Evolutionary conservation across 2,329 filamentous ascomycete species (phyloP).

Genomic region (Fusarium scirpi): DNA sequence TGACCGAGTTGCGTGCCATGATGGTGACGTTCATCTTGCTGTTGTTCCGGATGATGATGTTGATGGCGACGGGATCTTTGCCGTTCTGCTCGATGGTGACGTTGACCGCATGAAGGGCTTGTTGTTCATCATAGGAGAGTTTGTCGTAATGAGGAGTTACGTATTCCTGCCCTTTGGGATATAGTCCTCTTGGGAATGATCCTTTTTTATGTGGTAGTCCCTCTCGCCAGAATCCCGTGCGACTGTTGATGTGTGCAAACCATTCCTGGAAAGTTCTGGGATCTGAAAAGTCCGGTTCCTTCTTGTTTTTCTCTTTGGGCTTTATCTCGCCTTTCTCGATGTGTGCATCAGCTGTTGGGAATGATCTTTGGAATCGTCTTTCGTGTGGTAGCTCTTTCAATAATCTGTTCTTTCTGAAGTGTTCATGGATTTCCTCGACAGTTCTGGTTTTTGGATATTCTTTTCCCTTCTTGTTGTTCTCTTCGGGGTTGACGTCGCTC

Average conservation of each 20-base stretch:
- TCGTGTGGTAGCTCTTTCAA: background rate
- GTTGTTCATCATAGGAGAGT: background rate
- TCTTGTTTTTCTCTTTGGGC: no score
- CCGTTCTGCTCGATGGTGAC: background rate
- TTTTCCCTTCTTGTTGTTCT: background rate
- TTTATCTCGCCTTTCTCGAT: no score
- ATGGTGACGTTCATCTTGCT: conserved; percentile 1
- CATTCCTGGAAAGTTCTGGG: no score
- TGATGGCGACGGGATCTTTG: conserved; percentile 2
- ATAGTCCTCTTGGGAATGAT: no score
- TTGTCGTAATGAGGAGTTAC: background rate
- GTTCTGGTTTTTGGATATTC: background rate
- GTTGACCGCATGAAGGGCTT: background rate
- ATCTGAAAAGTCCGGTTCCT: no score
- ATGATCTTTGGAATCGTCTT: background rate
- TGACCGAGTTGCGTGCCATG: background rate
- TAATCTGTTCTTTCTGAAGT: background rate
- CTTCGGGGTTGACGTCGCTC: background rate
- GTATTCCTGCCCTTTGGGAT: background rate
- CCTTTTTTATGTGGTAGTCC: no score
- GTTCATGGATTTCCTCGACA: background rate
- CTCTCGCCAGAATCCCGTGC: no score
- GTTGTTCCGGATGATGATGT: background rate
- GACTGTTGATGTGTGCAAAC: no score
- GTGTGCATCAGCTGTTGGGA: no score